Conservation (phyloP, 306 rosid species). For the Oemleria cerasiformis region DNA sequence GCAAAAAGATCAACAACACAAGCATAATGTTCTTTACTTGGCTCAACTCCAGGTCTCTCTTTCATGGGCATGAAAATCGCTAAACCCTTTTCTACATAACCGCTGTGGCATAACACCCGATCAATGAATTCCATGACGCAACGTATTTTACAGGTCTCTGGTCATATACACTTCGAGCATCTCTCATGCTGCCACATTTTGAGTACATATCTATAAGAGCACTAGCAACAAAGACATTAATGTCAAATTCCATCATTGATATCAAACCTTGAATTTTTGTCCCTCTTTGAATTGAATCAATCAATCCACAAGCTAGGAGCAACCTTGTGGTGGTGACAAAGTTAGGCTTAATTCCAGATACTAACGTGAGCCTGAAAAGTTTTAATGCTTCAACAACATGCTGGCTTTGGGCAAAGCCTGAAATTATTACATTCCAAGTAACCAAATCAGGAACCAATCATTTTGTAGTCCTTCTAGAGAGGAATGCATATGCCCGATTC, state of each 20-base stretch:
- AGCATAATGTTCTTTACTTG: conserved; percentile 49
- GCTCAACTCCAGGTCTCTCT: conserved; percentile 39
- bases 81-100: conserved; percentile 50
- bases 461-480: conserved; percentile 45
- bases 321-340: conserved; percentile 47
- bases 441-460: conserved; percentile 53
- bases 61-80: conserved; percentile 50
- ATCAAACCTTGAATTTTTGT: conserved; percentile 59
- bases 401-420: conserved; percentile 48
- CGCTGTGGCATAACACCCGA: conserved; percentile 67
- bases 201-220: conserved; percentile 70
- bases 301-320: conserved; percentile 59
- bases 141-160: conserved; percentile 34
- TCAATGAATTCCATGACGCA: conserved; percentile 65
- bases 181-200: conserved; percentile 45
- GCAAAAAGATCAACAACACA: conserved; percentile 62
- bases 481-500: conserved; percentile 34
- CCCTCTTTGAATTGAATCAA: conserved; percentile 41
- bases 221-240: conserved; percentile 48
- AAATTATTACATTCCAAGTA: conserved; percentile 63
- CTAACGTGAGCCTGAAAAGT: conserved; percentile 42
- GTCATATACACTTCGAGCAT: conserved; percentile 47
- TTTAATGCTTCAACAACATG: conserved; percentile 36
- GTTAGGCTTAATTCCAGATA: conserved; percentile 45
- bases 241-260: conserved; percentile 42